A percentile compares a stretch with the other conserved stretches of the same genome.
Conservation (phyloP, 768 basidiomycete species). For the Boletus bicolor region DNA sequence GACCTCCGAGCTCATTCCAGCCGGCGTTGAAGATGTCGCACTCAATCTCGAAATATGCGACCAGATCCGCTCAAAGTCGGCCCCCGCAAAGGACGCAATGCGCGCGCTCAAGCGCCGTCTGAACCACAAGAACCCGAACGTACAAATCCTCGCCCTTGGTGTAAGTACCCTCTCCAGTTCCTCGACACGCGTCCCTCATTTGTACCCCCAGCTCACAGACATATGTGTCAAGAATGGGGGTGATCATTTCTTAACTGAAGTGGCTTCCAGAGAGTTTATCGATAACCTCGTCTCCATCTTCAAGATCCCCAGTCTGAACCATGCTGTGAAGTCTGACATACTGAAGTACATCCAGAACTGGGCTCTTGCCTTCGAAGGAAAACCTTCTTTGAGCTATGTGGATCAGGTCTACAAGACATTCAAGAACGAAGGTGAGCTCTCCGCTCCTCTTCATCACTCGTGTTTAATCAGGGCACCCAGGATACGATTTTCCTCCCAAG, state of each 20-base stretch:
- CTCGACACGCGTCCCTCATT: conserved; percentile 1
- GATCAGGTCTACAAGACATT: conserved; percentile 78
- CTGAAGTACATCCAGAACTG: conserved; percentile 87
- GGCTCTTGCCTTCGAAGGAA: conserved; percentile 87
- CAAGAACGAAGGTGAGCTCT: conserved; percentile 61
- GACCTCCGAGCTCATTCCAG: conserved; percentile 85
- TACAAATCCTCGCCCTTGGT: conserved; percentile 80
- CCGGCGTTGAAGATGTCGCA: conserved; percentile 85
- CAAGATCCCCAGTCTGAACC: conserved; percentile 70
- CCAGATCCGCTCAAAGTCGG: conserved; percentile 89
- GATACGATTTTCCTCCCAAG: conserved; percentile 82
- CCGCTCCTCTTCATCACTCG: not conserved
- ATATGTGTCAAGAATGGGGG: conserved; percentile 96
- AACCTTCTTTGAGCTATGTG: conserved; percentile 67
- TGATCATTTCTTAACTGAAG: conserved; percentile 80
- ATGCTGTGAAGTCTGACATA: conserved; percentile 79
- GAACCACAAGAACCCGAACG: conserved; percentile 94
- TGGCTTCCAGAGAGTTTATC: conserved; percentile 88
- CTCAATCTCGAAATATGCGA: conserved; percentile 95
- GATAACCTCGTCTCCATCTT: conserved; percentile 90
- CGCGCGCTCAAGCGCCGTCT: conserved; percentile 82
- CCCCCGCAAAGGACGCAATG: conserved; percentile 83
- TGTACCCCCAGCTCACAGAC: conserved; percentile 66
- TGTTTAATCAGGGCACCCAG: conserved; percentile 35
- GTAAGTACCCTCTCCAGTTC: conserved; percentile 47